These are phyloP conservation scores for Trametes gibbosa DNA, from an alignment of 768 basidiomycete species.

Conservation along the genomic window DNA sequence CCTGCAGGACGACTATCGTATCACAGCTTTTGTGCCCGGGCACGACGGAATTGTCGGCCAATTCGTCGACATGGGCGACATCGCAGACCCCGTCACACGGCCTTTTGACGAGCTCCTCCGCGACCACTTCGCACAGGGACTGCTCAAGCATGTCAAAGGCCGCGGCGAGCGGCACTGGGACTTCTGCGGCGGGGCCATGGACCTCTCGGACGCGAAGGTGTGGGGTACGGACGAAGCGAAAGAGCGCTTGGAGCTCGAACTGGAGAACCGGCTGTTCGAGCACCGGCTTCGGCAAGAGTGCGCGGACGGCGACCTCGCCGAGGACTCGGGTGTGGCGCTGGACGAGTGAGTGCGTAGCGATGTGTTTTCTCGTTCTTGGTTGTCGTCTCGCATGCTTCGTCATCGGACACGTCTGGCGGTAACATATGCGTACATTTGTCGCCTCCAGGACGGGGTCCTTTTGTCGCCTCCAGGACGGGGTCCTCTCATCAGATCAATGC, in stretches of 20 bases:
- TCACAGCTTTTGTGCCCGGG: constrained; percentile 31
- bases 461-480: too few relatives aligned
- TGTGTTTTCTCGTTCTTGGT: not conserved
- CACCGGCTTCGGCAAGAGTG: constrained; percentile 15
- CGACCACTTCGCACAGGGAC: constrained; percentile 34
- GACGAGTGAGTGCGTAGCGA: not conserved
- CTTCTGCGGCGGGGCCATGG: constrained; percentile 14
- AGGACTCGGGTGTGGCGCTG: too few relatives aligned
- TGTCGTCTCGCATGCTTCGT: too few relatives aligned
- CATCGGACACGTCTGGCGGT: too few relatives aligned
- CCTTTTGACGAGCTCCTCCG: constrained; percentile 33
- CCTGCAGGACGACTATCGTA: constrained; percentile 29
- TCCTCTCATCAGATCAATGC: too few relatives aligned
- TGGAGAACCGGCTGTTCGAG: constrained; percentile 26
- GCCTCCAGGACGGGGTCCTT: too few relatives aligned
- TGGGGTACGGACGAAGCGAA: constrained; percentile 27
- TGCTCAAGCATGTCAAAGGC: constrained; percentile 35
- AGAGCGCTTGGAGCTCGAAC: constrained; percentile 27
- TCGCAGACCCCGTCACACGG: constrained; percentile 27
- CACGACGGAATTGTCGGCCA: constrained; percentile 28
- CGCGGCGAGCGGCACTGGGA: constrained; percentile 31
- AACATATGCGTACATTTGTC: too few relatives aligned
- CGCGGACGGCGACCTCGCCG: not conserved
- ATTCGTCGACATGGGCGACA: constrained; percentile 29
- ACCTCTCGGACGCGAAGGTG: constrained; percentile 23